Percentiles rank a stretch among this genome's conserved stretches.
phyloP scores from a whole-genome alignment of 331 rosid genomes.

The Dryas integrifolia region DNA sequence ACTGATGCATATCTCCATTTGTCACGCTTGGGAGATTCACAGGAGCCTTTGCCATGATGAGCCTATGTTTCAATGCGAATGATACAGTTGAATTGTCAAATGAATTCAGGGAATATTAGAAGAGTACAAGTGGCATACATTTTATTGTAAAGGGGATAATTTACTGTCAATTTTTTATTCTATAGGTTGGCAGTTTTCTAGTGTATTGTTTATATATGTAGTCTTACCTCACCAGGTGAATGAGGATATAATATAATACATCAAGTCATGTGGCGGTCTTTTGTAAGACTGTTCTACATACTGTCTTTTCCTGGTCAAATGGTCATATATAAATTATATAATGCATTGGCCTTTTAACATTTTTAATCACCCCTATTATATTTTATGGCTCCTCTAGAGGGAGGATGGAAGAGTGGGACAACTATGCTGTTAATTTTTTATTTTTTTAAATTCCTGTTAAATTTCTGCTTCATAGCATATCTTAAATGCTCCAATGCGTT shows the following conservation, averaged over 20 bases:
- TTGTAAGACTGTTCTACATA: background rate
- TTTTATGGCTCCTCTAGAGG: too few species aligned
- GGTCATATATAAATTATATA: too few species aligned
- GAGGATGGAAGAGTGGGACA: too few species aligned
- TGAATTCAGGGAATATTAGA: background rate
- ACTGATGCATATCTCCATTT: conserved; percentile 90
- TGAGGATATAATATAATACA: background rate
- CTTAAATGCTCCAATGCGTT: too few species aligned
- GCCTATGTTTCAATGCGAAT: background rate
- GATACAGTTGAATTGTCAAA: background rate
- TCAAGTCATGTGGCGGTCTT: too few species aligned
- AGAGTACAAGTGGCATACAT: background rate
- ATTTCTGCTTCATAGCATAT: too few species aligned
- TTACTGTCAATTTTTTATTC: background rate
- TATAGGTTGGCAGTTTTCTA: background rate
- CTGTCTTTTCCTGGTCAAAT: background rate
- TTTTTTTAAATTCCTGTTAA: too few species aligned
- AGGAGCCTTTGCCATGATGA: conserved; percentile 72
- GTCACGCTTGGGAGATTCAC: conserved; percentile 89
- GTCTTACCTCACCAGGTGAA: background rate
- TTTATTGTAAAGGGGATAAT: background rate
- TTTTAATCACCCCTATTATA: too few species aligned
- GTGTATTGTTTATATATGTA: background rate
- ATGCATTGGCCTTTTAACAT: too few species aligned
- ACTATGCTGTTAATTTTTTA: too few species aligned